phyloP scores from a whole-genome alignment of 1,284 basidiomycete species.

The Heimioporus retisporus region DNA sequence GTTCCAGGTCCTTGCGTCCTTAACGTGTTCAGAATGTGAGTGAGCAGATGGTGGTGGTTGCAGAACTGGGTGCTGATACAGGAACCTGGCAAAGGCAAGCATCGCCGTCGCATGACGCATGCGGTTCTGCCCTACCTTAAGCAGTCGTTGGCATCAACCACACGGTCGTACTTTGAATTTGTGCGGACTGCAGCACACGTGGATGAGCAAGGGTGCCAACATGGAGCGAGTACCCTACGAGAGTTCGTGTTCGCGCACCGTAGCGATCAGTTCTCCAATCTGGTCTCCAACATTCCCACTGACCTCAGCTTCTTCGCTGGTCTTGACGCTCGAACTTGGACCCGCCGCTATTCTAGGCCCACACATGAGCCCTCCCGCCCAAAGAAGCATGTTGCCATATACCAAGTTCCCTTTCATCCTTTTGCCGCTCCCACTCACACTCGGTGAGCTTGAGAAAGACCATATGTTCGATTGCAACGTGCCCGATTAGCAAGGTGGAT shows the following conservation, averaged over 20 bases:
- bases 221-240: conserved; percentile 88
- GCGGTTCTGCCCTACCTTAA: conserved; percentile 69
- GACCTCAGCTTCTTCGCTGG: conserved; percentile 94
- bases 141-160: conserved; percentile 2
- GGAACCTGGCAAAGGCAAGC: conserved; percentile 94
- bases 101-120: conserved; percentile 91
- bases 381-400: conserved; percentile 33
- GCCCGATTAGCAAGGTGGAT: conserved; percentile 27
- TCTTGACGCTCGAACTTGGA: conserved; percentile 60
- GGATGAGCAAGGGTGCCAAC: conserved; percentile 89
- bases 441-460: too few relatives aligned
- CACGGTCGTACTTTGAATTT: conserved; percentile 76
- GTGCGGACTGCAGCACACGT: too few relatives aligned
- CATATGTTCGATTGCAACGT: too few relatives aligned
- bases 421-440: conserved; percentile 96
- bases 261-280: conserved; percentile 94
- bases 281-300: conserved; percentile 99
- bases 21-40: conserved; percentile 96
- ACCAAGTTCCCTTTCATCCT: conserved; percentile 90
- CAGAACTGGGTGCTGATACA: conserved; percentile 97
- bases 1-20: conserved; percentile 90
- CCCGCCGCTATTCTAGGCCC: conserved; percentile 55
- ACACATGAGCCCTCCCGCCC: too few relatives aligned
- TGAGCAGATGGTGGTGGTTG: conserved; percentile 91
- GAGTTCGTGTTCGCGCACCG: conserved; percentile 89